Evolutionary conservation across 441 rosid species (phyloP).

Genomic region (Dalechampia spathulata): DNA sequence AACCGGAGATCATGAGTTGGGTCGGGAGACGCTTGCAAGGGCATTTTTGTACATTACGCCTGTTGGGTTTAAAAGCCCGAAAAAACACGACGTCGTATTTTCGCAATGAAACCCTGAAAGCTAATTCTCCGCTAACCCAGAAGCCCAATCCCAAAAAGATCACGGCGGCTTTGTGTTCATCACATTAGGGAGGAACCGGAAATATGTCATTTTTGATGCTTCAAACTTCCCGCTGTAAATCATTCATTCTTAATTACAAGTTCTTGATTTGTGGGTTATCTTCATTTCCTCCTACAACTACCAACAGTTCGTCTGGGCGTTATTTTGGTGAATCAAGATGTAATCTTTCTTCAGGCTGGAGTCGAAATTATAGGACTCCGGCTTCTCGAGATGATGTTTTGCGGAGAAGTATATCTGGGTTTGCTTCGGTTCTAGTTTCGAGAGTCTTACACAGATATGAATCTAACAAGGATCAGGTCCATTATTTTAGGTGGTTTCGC

Average conservation of each 20-base stretch:
- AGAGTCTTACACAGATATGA: not conserved
- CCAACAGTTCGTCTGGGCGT: conserved; percentile 18
- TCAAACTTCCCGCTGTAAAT: conserved; percentile 25
- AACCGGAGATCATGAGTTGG: no score
- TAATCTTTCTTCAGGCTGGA: conserved; percentile 12
- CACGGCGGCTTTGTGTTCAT: not conserved
- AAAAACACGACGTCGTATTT: no score
- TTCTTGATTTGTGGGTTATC: conserved; percentile 28
- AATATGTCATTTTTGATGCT: conserved; percentile 39
- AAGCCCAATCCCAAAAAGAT: not conserved
- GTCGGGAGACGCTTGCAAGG: no score
- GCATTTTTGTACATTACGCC: no score
- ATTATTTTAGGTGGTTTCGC: conserved; percentile 15
- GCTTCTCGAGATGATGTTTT: conserved; percentile 17
- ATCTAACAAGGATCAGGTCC: conserved; percentile 3
- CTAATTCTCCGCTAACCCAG: conserved; percentile 4
- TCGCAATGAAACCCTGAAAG: conserved; percentile 2
- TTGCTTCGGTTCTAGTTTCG: conserved; percentile 5
- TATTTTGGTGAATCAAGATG: conserved; percentile 6
- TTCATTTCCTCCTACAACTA: conserved; percentile 23
- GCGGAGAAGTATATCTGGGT: conserved; percentile 20
- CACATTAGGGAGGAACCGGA: not conserved
- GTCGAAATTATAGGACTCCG: conserved; percentile 16
- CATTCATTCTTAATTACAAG: conserved; percentile 7
- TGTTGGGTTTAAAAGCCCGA: no score